Percentiles rank a stretch among this genome's conserved stretches.
Evolutionary conservation across 768 basidiomycete species (phyloP).

Genomic region (Brasilioporus rufonigricans): DNA sequence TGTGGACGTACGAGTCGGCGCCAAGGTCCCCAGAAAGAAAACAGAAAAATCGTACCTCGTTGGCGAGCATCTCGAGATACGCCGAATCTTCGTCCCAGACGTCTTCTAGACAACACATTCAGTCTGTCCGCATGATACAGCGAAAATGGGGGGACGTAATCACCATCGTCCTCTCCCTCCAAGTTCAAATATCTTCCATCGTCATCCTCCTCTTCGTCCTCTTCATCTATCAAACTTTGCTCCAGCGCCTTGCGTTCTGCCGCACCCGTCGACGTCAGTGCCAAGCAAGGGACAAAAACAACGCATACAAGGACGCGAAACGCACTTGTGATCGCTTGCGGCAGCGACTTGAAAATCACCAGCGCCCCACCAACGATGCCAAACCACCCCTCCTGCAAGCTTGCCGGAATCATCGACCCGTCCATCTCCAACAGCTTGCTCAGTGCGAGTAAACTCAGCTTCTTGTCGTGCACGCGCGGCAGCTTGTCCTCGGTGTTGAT

Average conservation of each 20-base stretch:
- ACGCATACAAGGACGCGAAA: slow-evolving; percentile 8
- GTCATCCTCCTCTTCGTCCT: slow-evolving; percentile 47
- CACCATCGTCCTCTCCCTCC: slow-evolving; percentile 64
- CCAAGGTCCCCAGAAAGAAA: background rate
- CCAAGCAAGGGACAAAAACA: no score
- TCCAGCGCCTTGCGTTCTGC: slow-evolving; percentile 62
- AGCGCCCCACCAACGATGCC: slow-evolving; percentile 69
- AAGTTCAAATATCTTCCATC: slow-evolving; percentile 55
- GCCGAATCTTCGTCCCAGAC: slow-evolving; percentile 90
- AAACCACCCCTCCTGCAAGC: slow-evolving; percentile 69
- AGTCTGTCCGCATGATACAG: background rate
- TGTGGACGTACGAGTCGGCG: no score
- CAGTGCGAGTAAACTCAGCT: slow-evolving; percentile 72
- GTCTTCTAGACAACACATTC: slow-evolving; percentile 51
- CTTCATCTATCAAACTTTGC: slow-evolving; percentile 43
- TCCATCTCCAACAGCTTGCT: slow-evolving; percentile 76
- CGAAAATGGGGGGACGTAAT: slow-evolving; percentile 9
- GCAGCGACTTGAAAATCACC: slow-evolving; percentile 74
- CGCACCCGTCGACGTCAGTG: no score
- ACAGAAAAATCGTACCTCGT: slow-evolving; percentile 58
- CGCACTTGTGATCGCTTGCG: slow-evolving; percentile 73
- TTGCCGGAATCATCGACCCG: slow-evolving; percentile 51
- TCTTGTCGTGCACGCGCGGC: slow-evolving; percentile 90
- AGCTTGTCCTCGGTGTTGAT: slow-evolving; percentile 59
- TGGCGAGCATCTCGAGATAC: slow-evolving; percentile 82